A percentile compares a stretch with the other conserved stretches of the same genome.
Conservation (phyloP, 345 rosid species). For the Lumnitzera racemosa region DNA sequence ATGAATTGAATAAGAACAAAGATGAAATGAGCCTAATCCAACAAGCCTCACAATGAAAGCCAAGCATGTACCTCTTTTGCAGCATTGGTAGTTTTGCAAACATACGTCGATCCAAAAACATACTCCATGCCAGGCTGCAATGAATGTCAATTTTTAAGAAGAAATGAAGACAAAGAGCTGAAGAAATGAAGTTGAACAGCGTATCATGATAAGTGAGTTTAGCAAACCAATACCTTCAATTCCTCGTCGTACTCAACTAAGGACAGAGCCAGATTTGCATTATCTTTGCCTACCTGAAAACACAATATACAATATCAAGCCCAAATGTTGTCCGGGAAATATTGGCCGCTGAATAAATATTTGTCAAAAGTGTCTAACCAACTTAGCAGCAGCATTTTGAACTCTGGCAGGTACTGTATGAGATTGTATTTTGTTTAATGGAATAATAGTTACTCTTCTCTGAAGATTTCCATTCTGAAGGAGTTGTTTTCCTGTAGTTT, state of each 20-base stretch:
- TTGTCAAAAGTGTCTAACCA: slow-evolving; percentile 45
- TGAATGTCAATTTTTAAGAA: slow-evolving; percentile 11
- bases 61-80: slow-evolving; percentile 71
- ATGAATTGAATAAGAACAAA: neutral
- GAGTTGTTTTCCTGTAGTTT: slow-evolving; percentile 85
- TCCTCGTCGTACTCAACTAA: slow-evolving; percentile 77
- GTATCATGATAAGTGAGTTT: slow-evolving; percentile 7
- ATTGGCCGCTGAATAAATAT: neutral
- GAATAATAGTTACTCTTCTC: slow-evolving; percentile 88
- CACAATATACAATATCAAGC: slow-evolving; percentile 5
- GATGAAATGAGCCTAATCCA: neutral
- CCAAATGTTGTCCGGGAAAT: too few relatives aligned
- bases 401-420: slow-evolving; percentile 45
- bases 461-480: slow-evolving; percentile 92
- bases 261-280: slow-evolving; percentile 88
- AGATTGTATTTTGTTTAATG: slow-evolving; percentile 80
- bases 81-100: slow-evolving; percentile 76
- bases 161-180: neutral
- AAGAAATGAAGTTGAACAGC: slow-evolving; percentile 4
- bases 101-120: slow-evolving; percentile 91
- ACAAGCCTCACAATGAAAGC: slow-evolving; percentile 1
- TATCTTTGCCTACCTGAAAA: slow-evolving; percentile 84
- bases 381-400: slow-evolving; percentile 64
- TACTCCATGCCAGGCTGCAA: slow-evolving; percentile 91
- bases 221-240: slow-evolving; percentile 42